Conservation (phyloP, 2,329 filamentous ascomycete species). For the Thielaviopsis ethacetica region DNA sequence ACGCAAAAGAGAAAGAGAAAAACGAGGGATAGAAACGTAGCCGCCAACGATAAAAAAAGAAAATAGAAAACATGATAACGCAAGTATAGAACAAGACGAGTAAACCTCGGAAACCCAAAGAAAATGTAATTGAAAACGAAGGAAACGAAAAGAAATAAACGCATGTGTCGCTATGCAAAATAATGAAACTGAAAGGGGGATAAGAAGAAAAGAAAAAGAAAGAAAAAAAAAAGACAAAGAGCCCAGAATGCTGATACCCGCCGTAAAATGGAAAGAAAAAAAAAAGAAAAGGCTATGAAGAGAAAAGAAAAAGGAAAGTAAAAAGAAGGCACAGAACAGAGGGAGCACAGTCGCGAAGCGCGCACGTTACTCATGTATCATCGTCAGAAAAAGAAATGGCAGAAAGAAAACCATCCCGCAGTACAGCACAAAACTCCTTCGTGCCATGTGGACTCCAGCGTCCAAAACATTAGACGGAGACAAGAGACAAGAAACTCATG, state of each 20-base stretch:
- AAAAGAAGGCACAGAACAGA: neutral
- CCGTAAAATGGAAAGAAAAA: neutral
- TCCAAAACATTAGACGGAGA: neutral
- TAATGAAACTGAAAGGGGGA: neutral
- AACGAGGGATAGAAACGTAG: constrained; percentile 2
- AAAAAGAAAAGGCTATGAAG: neutral
- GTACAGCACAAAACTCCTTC: neutral
- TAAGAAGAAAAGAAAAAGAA: neutral
- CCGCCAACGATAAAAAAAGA: neutral
- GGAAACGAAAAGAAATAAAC: neutral
- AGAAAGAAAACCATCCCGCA: neutral
- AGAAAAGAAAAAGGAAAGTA: neutral
- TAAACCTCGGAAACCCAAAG: neutral
- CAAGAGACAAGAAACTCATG: constrained; percentile 4
- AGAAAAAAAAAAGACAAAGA: neutral
- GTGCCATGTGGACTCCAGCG: too few relatives aligned
- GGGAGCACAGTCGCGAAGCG: neutral
- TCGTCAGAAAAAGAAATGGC: neutral
- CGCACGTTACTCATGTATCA: too few relatives aligned
- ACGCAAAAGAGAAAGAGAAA: neutral
- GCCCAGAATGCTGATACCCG: neutral
- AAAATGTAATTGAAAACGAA: neutral
- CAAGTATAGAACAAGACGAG: neutral
- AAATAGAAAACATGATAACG: neutral
- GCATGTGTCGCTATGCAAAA: constrained; percentile 6